phyloP scores from a whole-genome alignment of 2,329 filamentous ascomycete genomes.

The Sphaerulina populicola region DNA sequence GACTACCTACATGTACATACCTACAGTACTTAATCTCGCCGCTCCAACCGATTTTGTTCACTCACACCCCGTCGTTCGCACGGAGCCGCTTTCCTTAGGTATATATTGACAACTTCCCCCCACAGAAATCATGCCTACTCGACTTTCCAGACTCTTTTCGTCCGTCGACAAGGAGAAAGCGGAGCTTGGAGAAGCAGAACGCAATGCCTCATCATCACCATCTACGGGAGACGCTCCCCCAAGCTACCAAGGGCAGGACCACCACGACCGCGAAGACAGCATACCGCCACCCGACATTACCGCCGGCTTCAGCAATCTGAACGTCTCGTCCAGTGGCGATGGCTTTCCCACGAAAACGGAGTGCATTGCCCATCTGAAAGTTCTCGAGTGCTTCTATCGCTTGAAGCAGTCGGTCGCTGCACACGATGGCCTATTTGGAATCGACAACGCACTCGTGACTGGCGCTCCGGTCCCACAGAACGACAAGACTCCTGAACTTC shows the following conservation, averaged over 20 bases:
- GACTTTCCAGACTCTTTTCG: slow-evolving; percentile 26
- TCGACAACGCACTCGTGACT: slow-evolving; percentile 37
- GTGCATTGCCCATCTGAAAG: slow-evolving; percentile 65
- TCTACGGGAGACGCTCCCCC: slow-evolving; percentile 17
- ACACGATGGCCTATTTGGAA: slow-evolving; percentile 57
- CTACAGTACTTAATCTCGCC: neutral
- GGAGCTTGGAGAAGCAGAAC: slow-evolving; percentile 23
- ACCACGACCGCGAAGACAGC: slow-evolving; percentile 21
- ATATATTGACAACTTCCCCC: neutral
- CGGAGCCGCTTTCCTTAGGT: neutral
- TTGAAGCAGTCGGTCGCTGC: slow-evolving; percentile 60
- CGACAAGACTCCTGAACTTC: slow-evolving; percentile 24
- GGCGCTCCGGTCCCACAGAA: slow-evolving; percentile 29
- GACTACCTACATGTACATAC: no score
- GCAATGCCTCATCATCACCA: slow-evolving; percentile 13
- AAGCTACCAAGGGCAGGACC: slow-evolving; percentile 19
- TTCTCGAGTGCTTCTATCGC: slow-evolving; percentile 59
- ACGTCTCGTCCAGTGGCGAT: slow-evolving; percentile 28
- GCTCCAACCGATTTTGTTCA: neutral
- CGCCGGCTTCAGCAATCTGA: slow-evolving; percentile 26
- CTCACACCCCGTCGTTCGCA: neutral
- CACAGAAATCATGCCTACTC: slow-evolving; percentile 22
- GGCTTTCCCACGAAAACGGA: slow-evolving; percentile 43
- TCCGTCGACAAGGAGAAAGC: slow-evolving; percentile 27
- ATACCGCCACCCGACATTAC: slow-evolving; percentile 25